These are phyloP conservation scores for Haberlea rhodopensis DNA, from an alignment of 257 asterid species.

Conservation along the genomic window DNA sequence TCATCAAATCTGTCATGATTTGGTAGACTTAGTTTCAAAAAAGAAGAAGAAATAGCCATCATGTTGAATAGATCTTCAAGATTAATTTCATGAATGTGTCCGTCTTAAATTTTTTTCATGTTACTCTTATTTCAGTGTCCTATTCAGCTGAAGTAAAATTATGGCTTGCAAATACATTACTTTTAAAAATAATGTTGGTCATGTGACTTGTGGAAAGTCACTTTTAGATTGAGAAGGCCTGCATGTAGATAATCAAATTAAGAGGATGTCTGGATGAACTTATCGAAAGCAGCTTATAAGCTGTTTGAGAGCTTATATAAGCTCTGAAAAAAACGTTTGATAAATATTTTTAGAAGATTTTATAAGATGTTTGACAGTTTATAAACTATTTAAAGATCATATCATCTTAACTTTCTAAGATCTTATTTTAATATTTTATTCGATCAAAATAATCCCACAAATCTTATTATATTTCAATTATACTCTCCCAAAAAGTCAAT, in stretches of 20 bases:
- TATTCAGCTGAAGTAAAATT: conserved; percentile 7
- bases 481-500: not conserved
- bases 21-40: conserved; percentile 22
- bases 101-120: conserved; percentile 24
- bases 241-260: no score
- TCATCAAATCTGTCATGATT: conserved; percentile 23
- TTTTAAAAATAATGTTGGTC: no score
- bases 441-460: not conserved
- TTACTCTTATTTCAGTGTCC: not conserved
- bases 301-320: not conserved
- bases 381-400: no score
- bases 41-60: not conserved
- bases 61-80: conserved; percentile 21
- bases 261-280: no score
- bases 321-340: no score
- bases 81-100: conserved; percentile 19
- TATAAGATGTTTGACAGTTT: no score
- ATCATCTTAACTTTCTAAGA: no score
- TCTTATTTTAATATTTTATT: no score
- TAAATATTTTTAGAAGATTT: no score
- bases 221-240: not conserved
- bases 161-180: no score
- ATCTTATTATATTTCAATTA: no score
- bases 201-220: no score
- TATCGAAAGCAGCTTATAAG: not conserved